A percentile compares a stretch with the other conserved stretches of the same genome.
Evolutionary conservation across 257 asterid genomes (phyloP).

Genomic region (Solanum clarkiae): DNA sequence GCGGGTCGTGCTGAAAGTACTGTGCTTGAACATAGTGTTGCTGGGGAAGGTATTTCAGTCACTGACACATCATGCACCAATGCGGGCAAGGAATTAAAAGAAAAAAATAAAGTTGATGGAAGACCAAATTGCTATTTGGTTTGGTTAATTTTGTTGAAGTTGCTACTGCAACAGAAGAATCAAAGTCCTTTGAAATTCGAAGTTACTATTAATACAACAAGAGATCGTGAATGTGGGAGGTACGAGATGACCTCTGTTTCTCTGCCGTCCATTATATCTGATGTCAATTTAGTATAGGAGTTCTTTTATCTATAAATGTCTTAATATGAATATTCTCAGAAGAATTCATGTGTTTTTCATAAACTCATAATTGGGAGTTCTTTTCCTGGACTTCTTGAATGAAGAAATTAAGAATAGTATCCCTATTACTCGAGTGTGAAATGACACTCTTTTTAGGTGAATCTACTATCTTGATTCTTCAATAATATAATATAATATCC

Average conservation of each 20-base stretch:
- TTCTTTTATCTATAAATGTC: not conserved
- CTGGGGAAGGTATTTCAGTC: not conserved
- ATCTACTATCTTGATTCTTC: not conserved
- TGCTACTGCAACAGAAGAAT: constrained; percentile 30
- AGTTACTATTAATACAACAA: constrained; percentile 25
- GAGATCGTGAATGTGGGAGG: constrained; percentile 53
- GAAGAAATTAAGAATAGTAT: not conserved
- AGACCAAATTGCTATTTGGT: constrained; percentile 27
- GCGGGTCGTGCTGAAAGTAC: not conserved
- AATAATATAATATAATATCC: too few relatives aligned
- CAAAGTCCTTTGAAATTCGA: constrained; percentile 49
- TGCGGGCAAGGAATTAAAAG: not conserved
- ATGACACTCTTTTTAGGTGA: not conserved
- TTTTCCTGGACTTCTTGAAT: not conserved
- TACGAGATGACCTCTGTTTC: constrained; percentile 43
- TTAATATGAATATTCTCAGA: not conserved
- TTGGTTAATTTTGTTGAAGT: constrained; percentile 45
- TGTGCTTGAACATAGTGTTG: not conserved
- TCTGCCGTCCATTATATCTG: constrained; percentile 19
- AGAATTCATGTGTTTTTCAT: not conserved
- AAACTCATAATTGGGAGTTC: not conserved
- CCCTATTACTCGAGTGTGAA: not conserved
- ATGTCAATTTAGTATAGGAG: not conserved
- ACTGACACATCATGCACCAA: not conserved
- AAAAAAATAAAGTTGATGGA: not conserved